Percentiles rank a stretch among this genome's conserved stretches.
Conservation (phyloP, 176 grass and related monocot genomes). For the Bolboschoenus planiculmis region DNA sequence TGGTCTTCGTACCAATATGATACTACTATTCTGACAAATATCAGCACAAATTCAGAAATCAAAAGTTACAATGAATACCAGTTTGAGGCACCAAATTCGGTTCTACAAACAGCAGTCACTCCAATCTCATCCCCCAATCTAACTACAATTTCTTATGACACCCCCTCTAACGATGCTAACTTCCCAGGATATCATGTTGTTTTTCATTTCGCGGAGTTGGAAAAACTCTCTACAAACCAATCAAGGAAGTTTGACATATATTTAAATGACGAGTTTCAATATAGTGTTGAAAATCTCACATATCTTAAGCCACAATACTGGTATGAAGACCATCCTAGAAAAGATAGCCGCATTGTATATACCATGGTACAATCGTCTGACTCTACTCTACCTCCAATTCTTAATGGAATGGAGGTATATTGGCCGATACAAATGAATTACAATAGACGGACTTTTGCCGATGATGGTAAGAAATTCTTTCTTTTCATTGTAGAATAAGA, state of each 20-base stretch:
- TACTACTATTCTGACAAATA: background rate
- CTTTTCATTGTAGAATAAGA: background rate
- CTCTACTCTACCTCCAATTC: slow-evolving; percentile 45
- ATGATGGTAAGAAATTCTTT: slow-evolving; percentile 27
- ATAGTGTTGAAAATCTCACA: background rate
- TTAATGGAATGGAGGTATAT: slow-evolving; percentile 49
- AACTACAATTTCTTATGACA: background rate
- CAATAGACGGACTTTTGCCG: background rate
- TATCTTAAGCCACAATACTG: background rate
- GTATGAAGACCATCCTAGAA: fast-evolving
- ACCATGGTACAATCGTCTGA: slow-evolving; percentile 16
- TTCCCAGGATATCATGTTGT: background rate
- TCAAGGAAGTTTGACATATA: slow-evolving; percentile 25
- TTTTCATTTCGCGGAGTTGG: slow-evolving; percentile 27
- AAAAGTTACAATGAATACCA: fast-evolving
- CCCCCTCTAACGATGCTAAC: background rate
- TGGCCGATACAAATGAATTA: slow-evolving; percentile 6
- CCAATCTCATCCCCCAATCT: slow-evolving; percentile 23
- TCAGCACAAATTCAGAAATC: slow-evolving; percentile 12
- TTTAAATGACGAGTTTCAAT: background rate
- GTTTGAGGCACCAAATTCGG: slow-evolving; percentile 27
- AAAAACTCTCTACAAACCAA: slow-evolving; percentile 10
- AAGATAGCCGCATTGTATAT: background rate
- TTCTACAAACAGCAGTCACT: slow-evolving; percentile 41
- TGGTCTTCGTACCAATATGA: background rate